A percentile compares a stretch with the other conserved stretches of the same genome.
Conservation (phyloP, 805 yeast species). For the Alloascoidea africana region DNA sequence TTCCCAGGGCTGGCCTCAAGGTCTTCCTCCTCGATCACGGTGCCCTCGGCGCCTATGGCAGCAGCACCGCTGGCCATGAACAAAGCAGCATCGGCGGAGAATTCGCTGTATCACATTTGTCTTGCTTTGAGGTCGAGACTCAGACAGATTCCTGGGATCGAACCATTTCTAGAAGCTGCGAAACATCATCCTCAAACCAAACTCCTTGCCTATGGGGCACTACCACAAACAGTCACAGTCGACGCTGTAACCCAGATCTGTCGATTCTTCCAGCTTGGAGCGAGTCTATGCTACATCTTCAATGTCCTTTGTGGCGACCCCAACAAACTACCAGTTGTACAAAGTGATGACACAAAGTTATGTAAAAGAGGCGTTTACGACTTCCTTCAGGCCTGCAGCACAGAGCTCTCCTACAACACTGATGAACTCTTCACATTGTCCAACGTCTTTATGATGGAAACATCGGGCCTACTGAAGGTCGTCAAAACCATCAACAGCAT, state of each 20-base stretch:
- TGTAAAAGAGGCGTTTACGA: slow-evolving; percentile 86
- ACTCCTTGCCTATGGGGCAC: slow-evolving; percentile 46
- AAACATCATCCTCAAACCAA: slow-evolving; percentile 26
- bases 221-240: slow-evolving; percentile 57
- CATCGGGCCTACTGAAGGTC: slow-evolving; percentile 64
- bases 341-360: slow-evolving; percentile 67
- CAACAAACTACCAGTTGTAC: slow-evolving; percentile 39
- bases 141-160: slow-evolving; percentile 47
- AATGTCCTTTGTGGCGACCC: slow-evolving; percentile 48
- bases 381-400: slow-evolving; percentile 75
- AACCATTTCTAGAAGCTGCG: slow-evolving; percentile 51
- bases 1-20: background rate
- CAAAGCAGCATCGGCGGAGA: slow-evolving; percentile 15
- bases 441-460: slow-evolving; percentile 71
- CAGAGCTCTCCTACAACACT: slow-evolving; percentile 58
- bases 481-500: slow-evolving; percentile 57
- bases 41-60: slow-evolving; percentile 1
- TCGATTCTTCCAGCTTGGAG: slow-evolving; percentile 81
- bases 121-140: slow-evolving; percentile 37
- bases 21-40: background rate
- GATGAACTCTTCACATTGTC: slow-evolving; percentile 81
- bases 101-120: slow-evolving; percentile 60
- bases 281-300: slow-evolving; percentile 77
- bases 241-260: slow-evolving; percentile 92
- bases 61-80: slow-evolving; percentile 1